Evolutionary conservation across 805 yeast species (phyloP).

Genomic region (Wickerhamomyces sydowiorum): DNA sequence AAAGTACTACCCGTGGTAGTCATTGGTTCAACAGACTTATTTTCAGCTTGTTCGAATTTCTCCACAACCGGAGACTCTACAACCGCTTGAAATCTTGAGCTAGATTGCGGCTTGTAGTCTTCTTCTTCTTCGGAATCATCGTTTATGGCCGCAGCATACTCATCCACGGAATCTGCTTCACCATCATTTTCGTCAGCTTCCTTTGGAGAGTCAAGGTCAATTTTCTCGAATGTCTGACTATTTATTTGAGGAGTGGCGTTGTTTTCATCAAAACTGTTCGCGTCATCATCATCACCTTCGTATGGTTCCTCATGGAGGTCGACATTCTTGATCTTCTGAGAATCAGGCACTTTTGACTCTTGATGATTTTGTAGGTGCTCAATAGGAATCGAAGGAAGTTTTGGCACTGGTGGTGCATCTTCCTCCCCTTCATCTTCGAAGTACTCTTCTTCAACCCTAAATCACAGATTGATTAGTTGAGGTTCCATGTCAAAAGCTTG

Average conservation of each 20-base stretch:
- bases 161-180: conserved; percentile 2
- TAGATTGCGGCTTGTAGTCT: conserved; percentile 9
- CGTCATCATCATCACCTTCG: neutral
- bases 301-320: conserved; percentile 1
- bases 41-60: neutral
- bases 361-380: neutral
- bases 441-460: conserved; percentile 16
- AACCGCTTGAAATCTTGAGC: conserved; percentile 7
- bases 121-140: conserved; percentile 19
- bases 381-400: conserved; percentile 1
- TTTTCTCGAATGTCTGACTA: conserved; percentile 12
- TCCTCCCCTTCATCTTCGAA: conserved; percentile 4
- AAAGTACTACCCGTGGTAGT: neutral
- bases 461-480: conserved; percentile 1
- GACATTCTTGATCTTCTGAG: neutral
- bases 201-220: conserved; percentile 16
- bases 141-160: conserved; percentile 8
- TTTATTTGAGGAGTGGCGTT: conserved; percentile 4
- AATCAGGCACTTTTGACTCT: neutral
- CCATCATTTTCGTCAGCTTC: conserved; percentile 2
- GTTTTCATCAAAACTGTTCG: conserved; percentile 1
- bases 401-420: conserved; percentile 1
- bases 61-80: neutral
- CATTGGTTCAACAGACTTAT: neutral
- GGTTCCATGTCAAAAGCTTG: neutral